Conservation (phyloP, 306 rosid genomes). For the Luffa aegyptiaca region DNA sequence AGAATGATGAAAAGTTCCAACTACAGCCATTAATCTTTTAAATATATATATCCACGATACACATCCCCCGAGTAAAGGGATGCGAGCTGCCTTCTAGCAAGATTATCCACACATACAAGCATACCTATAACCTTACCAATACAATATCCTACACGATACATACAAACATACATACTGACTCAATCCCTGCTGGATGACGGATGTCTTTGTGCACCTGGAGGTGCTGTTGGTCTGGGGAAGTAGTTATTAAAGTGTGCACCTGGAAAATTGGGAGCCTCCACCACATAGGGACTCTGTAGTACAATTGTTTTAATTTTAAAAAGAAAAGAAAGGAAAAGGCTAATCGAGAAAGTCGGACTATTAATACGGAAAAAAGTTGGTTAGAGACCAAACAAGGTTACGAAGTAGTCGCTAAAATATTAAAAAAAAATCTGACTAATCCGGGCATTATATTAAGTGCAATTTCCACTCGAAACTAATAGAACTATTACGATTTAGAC, state of each 20-base stretch:
- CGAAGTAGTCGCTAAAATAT: too few relatives aligned
- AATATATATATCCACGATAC: background rate
- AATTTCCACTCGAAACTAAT: too few relatives aligned
- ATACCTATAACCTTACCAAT: background rate
- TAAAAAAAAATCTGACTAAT: too few relatives aligned
- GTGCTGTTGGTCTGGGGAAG: slow-evolving; percentile 82
- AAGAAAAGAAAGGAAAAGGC: background rate
- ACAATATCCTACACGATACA: slow-evolving; percentile 20
- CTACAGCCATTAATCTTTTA: background rate
- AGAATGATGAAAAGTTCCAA: background rate
- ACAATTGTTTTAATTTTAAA: slow-evolving; percentile 5
- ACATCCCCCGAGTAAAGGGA: background rate
- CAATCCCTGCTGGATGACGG: slow-evolving; percentile 46
- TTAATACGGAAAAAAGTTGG: too few relatives aligned
- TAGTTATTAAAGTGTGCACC: slow-evolving; percentile 35
- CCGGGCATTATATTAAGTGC: too few relatives aligned
- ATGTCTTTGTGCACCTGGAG: slow-evolving; percentile 89
- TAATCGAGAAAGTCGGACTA: background rate
- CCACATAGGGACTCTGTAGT: slow-evolving; percentile 78
- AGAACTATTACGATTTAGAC: too few relatives aligned
- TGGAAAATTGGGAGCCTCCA: slow-evolving; percentile 61
- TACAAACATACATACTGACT: background rate
- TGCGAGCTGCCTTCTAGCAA: background rate
- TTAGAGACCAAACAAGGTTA: background rate
- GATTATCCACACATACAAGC: background rate